phyloP scores from a whole-genome alignment of 257 asterid genomes.

The Petrea volubilis region DNA sequence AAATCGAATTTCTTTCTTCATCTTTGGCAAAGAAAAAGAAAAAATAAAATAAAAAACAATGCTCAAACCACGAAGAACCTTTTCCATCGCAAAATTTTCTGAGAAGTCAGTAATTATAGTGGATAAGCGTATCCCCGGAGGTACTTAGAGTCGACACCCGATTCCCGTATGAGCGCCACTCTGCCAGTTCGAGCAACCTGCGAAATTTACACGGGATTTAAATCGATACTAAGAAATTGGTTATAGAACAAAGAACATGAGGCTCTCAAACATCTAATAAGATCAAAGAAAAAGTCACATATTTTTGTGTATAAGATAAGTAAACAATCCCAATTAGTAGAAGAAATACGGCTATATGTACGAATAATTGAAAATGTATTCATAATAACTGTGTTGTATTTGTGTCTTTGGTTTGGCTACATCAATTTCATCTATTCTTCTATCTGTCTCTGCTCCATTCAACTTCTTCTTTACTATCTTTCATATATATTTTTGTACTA shows the following conservation, averaged over 20 bases:
- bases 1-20: conserved; percentile 1
- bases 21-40: background rate
- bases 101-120: conserved; percentile 25
- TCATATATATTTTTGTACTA: too few relatives aligned
- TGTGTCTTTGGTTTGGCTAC: too few relatives aligned
- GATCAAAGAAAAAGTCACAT: background rate
- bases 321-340: too few relatives aligned
- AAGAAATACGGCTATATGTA: too few relatives aligned
- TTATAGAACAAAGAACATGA: background rate
- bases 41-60: background rate
- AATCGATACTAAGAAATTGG: background rate
- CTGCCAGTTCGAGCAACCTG: conserved; percentile 97
- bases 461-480: too few relatives aligned
- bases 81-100: background rate
- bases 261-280: background rate
- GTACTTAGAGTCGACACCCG: conserved; percentile 85
- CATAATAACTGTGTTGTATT: too few relatives aligned
- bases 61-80: background rate
- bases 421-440: too few relatives aligned
- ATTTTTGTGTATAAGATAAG: too few relatives aligned
- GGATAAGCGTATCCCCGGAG: conserved; percentile 87
- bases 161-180: conserved; percentile 75
- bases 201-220: background rate
- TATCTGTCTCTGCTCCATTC: too few relatives aligned
- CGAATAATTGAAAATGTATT: too few relatives aligned